These are phyloP conservation scores for Bruguiera gymnorhiza DNA, from an alignment of 345 rosid genomes.

Conservation along the genomic window DNA sequence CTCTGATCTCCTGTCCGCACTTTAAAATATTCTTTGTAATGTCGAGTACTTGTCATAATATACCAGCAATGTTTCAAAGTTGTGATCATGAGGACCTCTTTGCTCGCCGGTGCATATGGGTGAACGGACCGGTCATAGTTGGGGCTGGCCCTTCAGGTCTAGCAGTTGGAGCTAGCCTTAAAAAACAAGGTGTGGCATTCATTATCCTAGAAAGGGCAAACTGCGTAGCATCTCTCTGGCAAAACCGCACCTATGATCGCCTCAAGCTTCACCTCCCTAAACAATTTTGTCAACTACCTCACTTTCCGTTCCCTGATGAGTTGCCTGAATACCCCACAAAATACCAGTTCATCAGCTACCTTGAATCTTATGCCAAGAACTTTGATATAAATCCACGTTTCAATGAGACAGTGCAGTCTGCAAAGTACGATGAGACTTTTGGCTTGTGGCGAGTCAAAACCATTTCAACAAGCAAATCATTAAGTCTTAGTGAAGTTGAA, in stretches of 20 bases:
- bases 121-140: slow-evolving; percentile 81
- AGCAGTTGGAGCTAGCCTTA: slow-evolving; percentile 66
- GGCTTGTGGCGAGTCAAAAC: slow-evolving; percentile 75
- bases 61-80: slow-evolving; percentile 45
- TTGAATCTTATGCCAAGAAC: slow-evolving; percentile 57
- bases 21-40: slow-evolving; percentile 7
- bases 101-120: slow-evolving; percentile 65
- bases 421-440: slow-evolving; percentile 58
- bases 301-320: slow-evolving; percentile 56
- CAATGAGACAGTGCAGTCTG: slow-evolving; percentile 69
- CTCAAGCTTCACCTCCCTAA: slow-evolving; percentile 90
- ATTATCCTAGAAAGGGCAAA: slow-evolving; percentile 68
- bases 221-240: slow-evolving; percentile 89
- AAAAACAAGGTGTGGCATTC: slow-evolving; percentile 67
- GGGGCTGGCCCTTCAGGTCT: slow-evolving; percentile 90
- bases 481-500: slow-evolving; percentile 47
- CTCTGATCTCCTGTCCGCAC: slow-evolving; percentile 10
- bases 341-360: slow-evolving; percentile 63
- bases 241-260: slow-evolving; percentile 71
- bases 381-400: slow-evolving; percentile 60
- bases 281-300: slow-evolving; percentile 68
- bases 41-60: slow-evolving; percentile 33
- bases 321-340: slow-evolving; percentile 82
- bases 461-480: slow-evolving; percentile 28
- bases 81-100: slow-evolving; percentile 23